Evolutionary conservation across 805 yeast genomes (phyloP), one percentile per base, ranked within the genome.

Genomic region (Schizosaccharomyces lindneri): DNA sequence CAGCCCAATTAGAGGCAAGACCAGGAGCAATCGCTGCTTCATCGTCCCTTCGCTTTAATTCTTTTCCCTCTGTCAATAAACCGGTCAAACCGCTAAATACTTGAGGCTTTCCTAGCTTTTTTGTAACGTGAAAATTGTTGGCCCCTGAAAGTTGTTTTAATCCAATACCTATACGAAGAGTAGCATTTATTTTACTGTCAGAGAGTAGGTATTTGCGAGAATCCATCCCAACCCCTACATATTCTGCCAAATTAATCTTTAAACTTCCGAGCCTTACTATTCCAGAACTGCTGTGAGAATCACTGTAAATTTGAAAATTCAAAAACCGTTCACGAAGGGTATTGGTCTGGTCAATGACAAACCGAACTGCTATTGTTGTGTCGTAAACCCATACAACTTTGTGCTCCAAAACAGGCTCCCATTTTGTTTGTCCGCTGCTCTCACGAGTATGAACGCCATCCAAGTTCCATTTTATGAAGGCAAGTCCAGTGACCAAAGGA

Each of bases 71-170:
- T n/a, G 43, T 36, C 60, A 57, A 27, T 21, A 57, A 27, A n/a
- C 60, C 60, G 7, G 43, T 57, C 2, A 57, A 17, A 62, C 65
- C 46, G 72, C 72, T 17, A 75, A 75, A 63, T 70, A 68, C 62
- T 64, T 74, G 59, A 9, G 55, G 48, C 6, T 57, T 57, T 17
- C 39, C 43, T 3, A 57, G 60, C 27, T 39, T 36, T 27, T 36
- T 36, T 13, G 29, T 17, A 11, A 41, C 60, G 9, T 21, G n/a
- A 57, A 39, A 57, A 19, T 57, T 13, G 15, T 19, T 17, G n/a
- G 27, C 19, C n/a, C 60, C 60, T n/a, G 43, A 29, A 9, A 36
- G 21, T 57, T 57, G 60, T 36, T 41, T 27, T 7, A 57, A 17
- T 5, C 29, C n/a, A 32, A 57, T 31, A 13, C 48, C 27, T 1